Percentiles rank a stretch among this genome's conserved stretches.
Evolutionary conservation across 208 protist genomes (phyloP).

Genomic region (Crithidia expoeki): DNA sequence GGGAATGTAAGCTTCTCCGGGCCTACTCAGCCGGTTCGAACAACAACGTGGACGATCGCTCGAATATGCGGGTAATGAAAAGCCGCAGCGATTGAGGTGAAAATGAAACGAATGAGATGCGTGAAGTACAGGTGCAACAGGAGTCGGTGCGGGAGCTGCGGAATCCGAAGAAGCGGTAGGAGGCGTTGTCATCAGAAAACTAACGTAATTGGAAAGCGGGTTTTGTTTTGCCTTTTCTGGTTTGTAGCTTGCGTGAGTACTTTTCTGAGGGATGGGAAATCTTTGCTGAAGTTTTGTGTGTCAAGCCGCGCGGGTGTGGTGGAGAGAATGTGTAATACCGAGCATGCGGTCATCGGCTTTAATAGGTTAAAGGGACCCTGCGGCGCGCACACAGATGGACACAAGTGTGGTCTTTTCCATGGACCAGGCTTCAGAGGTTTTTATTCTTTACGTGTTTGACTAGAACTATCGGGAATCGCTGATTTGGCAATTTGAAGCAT

Average conservation of each 20-base stretch:
- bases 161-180: conserved; percentile 10
- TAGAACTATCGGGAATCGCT: no score
- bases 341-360: no score
- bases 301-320: no score
- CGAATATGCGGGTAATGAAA: not conserved
- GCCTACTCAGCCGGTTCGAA: not conserved
- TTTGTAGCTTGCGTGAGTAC: not conserved
- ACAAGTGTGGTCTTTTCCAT: no score
- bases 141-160: conserved; percentile 11
- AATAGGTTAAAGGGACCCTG: no score
- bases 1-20: not conserved
- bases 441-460: no score
- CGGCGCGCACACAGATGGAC: no score
- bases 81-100: not conserved
- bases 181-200: not conserved
- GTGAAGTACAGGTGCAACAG: conserved; percentile 16
- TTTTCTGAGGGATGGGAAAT: no score
- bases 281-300: no score
- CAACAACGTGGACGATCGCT: not conserved
- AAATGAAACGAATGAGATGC: conserved; percentile 5
- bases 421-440: no score
- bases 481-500: no score
- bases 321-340: no score
- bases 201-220: not conserved
- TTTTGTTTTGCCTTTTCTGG: conserved; percentile 1